Evolutionary conservation across 306 rosid genomes (phyloP), one percentile per base, ranked within the genome.

Genomic region (Cicer pinnatifidum): DNA sequence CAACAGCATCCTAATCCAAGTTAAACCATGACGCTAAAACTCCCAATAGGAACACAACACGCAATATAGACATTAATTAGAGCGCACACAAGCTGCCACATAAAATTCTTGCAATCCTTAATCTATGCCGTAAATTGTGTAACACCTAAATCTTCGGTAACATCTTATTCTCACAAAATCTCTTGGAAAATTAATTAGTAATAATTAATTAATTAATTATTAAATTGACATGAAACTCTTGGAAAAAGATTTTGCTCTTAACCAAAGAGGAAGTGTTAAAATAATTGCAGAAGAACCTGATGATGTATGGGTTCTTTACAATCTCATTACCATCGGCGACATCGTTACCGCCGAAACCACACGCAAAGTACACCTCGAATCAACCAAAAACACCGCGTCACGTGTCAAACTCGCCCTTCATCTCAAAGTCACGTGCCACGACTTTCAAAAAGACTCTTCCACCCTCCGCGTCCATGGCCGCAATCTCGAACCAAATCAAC

Each of bases 281-380:
- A 48, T 80, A 33, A n/a, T 72, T 1, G 76, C 86, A 0, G 76
- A 83, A 52, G 79, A 83, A 51, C 59, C 86, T 40, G 86, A 83
- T 11, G 86, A 83, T 67, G 33, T 80, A 3, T 83, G 86, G 84
- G 15, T 66, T 8, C 72, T 75, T 20, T 83, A 79, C 77, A 83
- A 83, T 47, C 79, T 83, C 28, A 83, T 83, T 38, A 10, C 73
- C 44, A 41, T 61, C 12, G 86, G 84, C 28, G 86, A 83, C 78
- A 23, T 67, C 37, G 68, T 83, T 35, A 37, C 82, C 11, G 46
- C 82, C 67, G 80, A 83, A 1, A 80, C 84, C 65, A 80, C 82
- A 6, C 86, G 80, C 57, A 83, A 83, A 45, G 71, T 80, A 6
- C 74, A 80, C 77, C 82, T 71, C 1, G 77, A 75, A 8, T 40